phyloP scores from a whole-genome alignment of 345 rosid species.

The Tarenaya hassleriana region DNA sequence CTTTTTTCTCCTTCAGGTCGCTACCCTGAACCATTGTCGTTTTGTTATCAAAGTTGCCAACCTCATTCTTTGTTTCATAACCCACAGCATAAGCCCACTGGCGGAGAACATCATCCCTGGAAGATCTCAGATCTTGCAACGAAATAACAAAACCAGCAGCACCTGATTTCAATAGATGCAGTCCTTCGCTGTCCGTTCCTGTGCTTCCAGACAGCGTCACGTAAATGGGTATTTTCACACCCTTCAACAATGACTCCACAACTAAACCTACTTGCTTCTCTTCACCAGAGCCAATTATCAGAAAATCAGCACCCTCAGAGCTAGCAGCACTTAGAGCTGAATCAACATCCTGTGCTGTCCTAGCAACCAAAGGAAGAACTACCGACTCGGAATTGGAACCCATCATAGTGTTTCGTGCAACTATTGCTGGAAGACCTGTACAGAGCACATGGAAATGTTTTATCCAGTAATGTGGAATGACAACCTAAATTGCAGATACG shows the following conservation, averaged over 20 bases:
- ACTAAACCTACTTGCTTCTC: conserved; percentile 33
- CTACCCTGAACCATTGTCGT: conserved; percentile 20
- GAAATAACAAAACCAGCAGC: conserved; percentile 79
- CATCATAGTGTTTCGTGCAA: conserved; percentile 83
- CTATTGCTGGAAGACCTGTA: conserved; percentile 82
- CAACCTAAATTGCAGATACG: not conserved
- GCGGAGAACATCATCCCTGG: conserved; percentile 41
- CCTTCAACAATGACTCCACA: conserved; percentile 36
- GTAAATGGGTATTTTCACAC: conserved; percentile 67
- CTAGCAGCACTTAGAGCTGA: conserved; percentile 63
- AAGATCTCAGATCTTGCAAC: conserved; percentile 54
- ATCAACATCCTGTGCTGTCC: conserved; percentile 53
- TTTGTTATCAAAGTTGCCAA: conserved; percentile 19
- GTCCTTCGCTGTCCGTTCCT: conserved; percentile 23
- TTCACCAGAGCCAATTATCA: conserved; percentile 40
- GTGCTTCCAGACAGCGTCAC: conserved; percentile 21
- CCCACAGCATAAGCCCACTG: conserved; percentile 26
- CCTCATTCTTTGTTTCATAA: conserved; percentile 26
- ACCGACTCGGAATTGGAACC: conserved; percentile 57
- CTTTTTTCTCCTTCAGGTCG: conserved; percentile 25
- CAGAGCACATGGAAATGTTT: conserved; percentile 10
- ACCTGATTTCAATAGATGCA: conserved; percentile 46
- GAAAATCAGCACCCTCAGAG: conserved; percentile 97
- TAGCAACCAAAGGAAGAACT: conserved; percentile 80
- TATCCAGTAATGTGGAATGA: not conserved